phyloP scores from a whole-genome alignment of 78 protist species.

The Dictyostelium capitatum region DNA sequence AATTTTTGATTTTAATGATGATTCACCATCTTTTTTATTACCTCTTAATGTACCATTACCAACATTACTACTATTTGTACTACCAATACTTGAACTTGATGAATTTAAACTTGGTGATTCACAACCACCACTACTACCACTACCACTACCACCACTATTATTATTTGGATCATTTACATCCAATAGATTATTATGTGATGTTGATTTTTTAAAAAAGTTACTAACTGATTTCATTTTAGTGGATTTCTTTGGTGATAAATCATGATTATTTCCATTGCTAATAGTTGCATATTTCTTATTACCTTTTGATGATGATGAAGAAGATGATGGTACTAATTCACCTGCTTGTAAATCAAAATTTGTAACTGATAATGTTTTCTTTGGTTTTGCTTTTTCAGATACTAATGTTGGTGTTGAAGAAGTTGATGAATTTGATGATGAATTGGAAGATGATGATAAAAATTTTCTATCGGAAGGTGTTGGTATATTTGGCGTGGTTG shows the following conservation, averaged over 20 bases:
- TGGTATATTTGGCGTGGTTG: background rate
- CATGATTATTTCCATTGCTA: background rate
- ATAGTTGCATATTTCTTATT: conserved; percentile 18
- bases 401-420: background rate
- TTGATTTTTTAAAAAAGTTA: conserved; percentile 29
- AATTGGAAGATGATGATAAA: background rate
- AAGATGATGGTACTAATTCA: background rate
- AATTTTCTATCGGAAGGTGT: background rate
- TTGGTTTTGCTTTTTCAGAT: conserved; percentile 23
- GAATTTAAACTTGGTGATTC: conserved; percentile 1
- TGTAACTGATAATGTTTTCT: background rate
- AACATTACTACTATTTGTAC: background rate
- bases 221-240: background rate
- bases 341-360: conserved; percentile 19
- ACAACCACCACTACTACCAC: background rate
- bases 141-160: background rate
- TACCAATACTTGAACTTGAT: background rate
- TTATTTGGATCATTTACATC: background rate
- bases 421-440: background rate
- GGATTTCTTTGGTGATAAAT: conserved; percentile 4
- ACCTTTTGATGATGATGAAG: background rate
- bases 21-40: background rate
- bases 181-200: background rate
- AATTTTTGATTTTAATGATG: conserved; percentile 28
- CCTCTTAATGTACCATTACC: background rate